Evolutionary conservation across 805 yeast species (phyloP).

Genomic region (Candida nanaspora): DNA sequence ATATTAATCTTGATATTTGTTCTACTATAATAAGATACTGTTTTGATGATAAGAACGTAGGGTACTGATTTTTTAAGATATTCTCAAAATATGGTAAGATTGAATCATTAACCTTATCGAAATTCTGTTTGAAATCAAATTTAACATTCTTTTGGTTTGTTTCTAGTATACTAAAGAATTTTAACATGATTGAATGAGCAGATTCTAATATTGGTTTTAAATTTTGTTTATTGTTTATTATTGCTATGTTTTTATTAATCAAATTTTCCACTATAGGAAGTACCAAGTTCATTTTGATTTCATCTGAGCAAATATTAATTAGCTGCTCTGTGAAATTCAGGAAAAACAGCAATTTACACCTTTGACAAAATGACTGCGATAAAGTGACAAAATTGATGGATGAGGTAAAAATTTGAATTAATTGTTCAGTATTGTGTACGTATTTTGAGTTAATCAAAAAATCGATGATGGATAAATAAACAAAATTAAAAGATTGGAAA

Average conservation of each 20-base stretch:
- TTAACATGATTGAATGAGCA: constrained; percentile 53
- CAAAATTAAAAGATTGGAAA: constrained; percentile 55
- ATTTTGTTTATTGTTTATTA: constrained; percentile 11
- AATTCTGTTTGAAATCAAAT: constrained; percentile 10
- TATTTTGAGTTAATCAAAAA: constrained; percentile 23
- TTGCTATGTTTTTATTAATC: constrained; percentile 5
- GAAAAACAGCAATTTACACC: constrained; percentile 36
- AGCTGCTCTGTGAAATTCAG: constrained; percentile 42
- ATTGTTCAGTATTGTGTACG: constrained; percentile 17
- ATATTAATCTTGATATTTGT: constrained; percentile 39
- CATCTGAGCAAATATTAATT: constrained; percentile 26
- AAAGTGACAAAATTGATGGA: constrained; percentile 18
- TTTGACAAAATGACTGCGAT: constrained; percentile 21
- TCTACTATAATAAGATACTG: constrained; percentile 55
- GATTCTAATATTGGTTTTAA: constrained; percentile 42
- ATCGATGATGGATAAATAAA: constrained; percentile 44
- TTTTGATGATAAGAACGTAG: constrained; percentile 39
- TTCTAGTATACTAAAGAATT: constrained; percentile 18
- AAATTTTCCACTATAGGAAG: constrained; percentile 19
- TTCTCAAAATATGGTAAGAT: constrained; percentile 36
- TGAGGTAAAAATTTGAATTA: constrained; percentile 24
- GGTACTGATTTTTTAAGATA: constrained; percentile 45
- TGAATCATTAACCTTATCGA: constrained; percentile 7
- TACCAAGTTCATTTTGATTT: constrained; percentile 21
- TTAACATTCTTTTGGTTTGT: constrained; percentile 13